Evolutionary conservation across 257 asterid species (phyloP).

Genomic region (Fraxinus cuspidata): DNA sequence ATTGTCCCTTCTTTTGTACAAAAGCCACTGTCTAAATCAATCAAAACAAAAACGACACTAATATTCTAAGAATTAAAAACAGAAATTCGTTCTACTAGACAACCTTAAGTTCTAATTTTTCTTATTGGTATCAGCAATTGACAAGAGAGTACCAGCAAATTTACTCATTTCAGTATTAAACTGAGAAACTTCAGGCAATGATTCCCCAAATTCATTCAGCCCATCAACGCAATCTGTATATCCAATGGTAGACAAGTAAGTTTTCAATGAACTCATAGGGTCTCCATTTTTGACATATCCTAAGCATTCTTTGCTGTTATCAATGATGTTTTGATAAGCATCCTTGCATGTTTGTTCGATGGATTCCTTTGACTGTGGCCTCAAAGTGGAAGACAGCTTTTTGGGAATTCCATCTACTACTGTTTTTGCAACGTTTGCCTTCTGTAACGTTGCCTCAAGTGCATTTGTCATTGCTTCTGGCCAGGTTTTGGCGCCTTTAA

Average conservation of each 20-base stretch:
- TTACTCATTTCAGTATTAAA: neutral
- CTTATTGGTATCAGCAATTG: neutral
- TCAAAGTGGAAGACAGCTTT: neutral
- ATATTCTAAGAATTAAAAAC: neutral
- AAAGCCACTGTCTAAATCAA: neutral
- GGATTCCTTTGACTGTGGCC: constrained; percentile 2
- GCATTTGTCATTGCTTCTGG: constrained; percentile 6
- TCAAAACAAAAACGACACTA: neutral
- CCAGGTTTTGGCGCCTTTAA: neutral
- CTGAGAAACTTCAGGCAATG: constrained; percentile 1
- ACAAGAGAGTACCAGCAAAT: neutral
- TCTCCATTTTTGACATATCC: neutral
- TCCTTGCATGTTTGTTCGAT: neutral
- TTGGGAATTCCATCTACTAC: neutral
- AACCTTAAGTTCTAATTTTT: neutral
- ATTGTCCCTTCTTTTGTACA: neutral
- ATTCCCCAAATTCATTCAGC: neutral
- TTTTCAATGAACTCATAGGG: neutral
- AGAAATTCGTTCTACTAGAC: no score
- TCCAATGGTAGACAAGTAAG: neutral
- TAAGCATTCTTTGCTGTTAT: neutral
- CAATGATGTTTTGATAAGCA: neutral
- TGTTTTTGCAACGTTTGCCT: neutral
- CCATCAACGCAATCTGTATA: neutral
- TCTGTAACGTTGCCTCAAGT: neutral